Evolutionary conservation across 2,329 filamentous ascomycete species (phyloP).

Genomic region (Pseudodiploospora longispora): DNA sequence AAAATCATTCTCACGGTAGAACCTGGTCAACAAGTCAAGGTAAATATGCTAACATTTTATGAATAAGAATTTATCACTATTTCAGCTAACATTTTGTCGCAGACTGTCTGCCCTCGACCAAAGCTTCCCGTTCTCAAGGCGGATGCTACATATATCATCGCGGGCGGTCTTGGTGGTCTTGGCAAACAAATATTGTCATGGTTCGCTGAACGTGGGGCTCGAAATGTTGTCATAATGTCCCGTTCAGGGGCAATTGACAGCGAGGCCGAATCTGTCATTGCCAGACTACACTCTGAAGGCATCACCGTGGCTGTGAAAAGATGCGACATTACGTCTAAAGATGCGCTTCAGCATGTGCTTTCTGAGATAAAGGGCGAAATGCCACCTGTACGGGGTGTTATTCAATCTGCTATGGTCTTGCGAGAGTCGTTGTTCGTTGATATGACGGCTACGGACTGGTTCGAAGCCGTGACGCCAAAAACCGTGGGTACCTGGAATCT

Average conservation of each 20-base stretch:
- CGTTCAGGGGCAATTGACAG: conserved; percentile 5
- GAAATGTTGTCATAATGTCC: conserved; percentile 20
- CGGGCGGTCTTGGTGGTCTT: conserved; percentile 28
- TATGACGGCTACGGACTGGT: conserved; percentile 18
- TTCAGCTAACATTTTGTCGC: neutral
- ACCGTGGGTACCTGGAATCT: conserved; percentile 7
- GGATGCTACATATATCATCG: conserved; percentile 24
- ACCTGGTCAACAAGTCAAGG: neutral
- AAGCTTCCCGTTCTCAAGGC: conserved; percentile 7
- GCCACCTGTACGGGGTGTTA: conserved; percentile 16
- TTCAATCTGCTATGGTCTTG: conserved; percentile 19
- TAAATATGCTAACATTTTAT: neutral
- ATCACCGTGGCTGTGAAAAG: conserved; percentile 5
- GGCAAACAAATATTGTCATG: conserved; percentile 26
- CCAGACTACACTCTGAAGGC: neutral
- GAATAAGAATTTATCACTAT: neutral
- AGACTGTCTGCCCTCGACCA: neutral
- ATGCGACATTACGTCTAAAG: conserved; percentile 11
- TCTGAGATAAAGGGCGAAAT: conserved; percentile 9
- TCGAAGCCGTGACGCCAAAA: conserved; percentile 22
- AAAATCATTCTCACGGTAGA: conserved; percentile 10
- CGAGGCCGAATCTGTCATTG: conserved; percentile 2
- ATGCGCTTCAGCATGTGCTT: conserved; percentile 4
- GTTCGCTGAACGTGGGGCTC: conserved; percentile 24
- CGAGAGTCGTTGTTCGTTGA: conserved; percentile 21